Evolutionary conservation across 495 filamentous ascomycete genomes (phyloP).

Genomic region (Pseudevernia furfuracea): DNA sequence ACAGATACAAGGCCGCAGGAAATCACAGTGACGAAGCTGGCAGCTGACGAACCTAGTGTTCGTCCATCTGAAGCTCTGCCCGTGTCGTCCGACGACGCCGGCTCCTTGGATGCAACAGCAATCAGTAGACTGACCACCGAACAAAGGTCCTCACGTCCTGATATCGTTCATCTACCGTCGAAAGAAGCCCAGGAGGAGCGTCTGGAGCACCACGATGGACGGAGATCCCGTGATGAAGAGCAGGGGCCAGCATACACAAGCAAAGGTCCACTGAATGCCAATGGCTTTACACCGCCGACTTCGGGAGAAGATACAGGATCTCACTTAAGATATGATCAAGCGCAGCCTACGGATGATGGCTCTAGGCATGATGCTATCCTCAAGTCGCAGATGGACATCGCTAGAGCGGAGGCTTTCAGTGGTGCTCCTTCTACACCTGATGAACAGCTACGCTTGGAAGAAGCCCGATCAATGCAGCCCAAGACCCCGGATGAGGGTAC

Average conservation of each 20-base stretch:
- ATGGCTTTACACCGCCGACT: not conserved
- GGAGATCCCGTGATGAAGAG: slow-evolving; percentile 15
- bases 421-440: slow-evolving; percentile 40
- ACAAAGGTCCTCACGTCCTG: not conserved
- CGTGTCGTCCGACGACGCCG: slow-evolving; percentile 14
- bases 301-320: not conserved
- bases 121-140: not conserved
- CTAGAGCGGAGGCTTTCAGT: slow-evolving; percentile 15
- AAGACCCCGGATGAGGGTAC: not conserved
- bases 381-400: slow-evolving; percentile 14
- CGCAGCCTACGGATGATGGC: not conserved
- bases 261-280: not conserved
- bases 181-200: slow-evolving; percentile 31
- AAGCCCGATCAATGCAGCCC: slow-evolving; percentile 37
- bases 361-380: slow-evolving; percentile 5
- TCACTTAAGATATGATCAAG: not conserved
- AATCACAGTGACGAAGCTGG: not conserved
- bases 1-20: not conserved
- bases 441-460: slow-evolving; percentile 44
- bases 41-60: not conserved
- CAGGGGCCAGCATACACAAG: not conserved
- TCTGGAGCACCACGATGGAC: slow-evolving; percentile 27
- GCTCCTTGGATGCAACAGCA: not conserved
- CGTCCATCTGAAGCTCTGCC: slow-evolving; percentile 6
- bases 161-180: slow-evolving; percentile 30